Percentiles rank a stretch among this genome's conserved stretches.
These are phyloP conservation scores for Yarrowia osloensis DNA, from an alignment of 805 yeast species.

Conservation along the genomic window DNA sequence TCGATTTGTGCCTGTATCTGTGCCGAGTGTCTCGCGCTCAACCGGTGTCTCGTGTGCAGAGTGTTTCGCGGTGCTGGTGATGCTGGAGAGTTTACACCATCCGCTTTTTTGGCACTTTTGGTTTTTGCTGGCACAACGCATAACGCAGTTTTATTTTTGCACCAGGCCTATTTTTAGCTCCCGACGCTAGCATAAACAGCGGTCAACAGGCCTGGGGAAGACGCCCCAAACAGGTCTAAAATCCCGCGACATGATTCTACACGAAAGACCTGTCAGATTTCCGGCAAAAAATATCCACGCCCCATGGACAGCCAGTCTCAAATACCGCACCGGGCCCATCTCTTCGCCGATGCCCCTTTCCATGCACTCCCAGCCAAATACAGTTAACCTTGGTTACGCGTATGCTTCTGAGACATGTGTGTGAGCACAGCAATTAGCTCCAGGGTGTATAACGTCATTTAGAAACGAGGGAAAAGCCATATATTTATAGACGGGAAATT, in stretches of 20 bases:
- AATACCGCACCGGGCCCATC: neutral
- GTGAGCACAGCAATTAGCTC: neutral
- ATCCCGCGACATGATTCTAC: neutral
- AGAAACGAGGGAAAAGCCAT: neutral
- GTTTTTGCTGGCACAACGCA: slow-evolving; percentile 14
- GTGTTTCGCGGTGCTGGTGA: slow-evolving; percentile 3
- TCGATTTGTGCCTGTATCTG: no score
- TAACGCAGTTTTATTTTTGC: slow-evolving; percentile 19
- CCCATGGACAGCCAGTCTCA: neutral
- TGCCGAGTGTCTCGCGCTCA: no score
- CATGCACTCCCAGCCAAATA: slow-evolving; percentile 15
- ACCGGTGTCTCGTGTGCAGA: neutral
- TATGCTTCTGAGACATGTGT: slow-evolving; percentile 23
- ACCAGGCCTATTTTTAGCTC: slow-evolving; percentile 13
- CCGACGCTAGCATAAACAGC: neutral
- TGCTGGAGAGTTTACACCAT: slow-evolving; percentile 1
- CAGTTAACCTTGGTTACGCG: slow-evolving; percentile 23
- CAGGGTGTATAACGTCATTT: neutral
- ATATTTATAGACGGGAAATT: neutral
- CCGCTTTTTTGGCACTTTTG: neutral
- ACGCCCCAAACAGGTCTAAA: neutral
- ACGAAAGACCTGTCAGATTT: no score
- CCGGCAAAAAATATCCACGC: no score
- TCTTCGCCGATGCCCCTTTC: slow-evolving; percentile 16
- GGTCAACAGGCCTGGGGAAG: neutral